These are phyloP conservation scores for Rhizopus delemar DNA, from an alignment of 371 early-diverging fungal genomes.

Conservation along the genomic window DNA sequence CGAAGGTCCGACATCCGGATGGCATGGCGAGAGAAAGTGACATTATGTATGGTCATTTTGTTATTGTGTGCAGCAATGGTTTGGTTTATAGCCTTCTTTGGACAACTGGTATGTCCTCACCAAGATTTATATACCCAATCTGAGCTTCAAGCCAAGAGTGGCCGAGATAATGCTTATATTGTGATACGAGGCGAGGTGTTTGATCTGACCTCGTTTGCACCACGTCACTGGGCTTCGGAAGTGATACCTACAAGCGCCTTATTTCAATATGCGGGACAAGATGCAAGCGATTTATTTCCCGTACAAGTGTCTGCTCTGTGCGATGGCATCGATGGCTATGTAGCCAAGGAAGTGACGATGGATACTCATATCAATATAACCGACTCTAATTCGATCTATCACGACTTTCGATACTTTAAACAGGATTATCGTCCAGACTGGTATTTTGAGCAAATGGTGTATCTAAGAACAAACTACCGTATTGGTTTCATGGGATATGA, in stretches of 20 bases:
- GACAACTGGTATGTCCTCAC: constrained; percentile 83
- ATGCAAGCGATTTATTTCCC: constrained; percentile 73
- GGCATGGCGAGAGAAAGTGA: constrained; percentile 85
- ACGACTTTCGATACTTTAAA: constrained; percentile 46
- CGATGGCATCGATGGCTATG: constrained; percentile 40
- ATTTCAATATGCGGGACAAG: constrained; percentile 69
- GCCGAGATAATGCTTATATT: constrained; percentile 55
- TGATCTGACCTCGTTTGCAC: constrained; percentile 68
- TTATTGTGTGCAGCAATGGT: constrained; percentile 52
- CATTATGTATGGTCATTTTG: constrained; percentile 77
- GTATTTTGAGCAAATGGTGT: constrained; percentile 57
- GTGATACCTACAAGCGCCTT: constrained; percentile 43
- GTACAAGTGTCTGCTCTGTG: constrained; percentile 69
- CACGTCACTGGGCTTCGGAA: constrained; percentile 56
- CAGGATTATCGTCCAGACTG: constrained; percentile 53
- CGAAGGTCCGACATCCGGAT: constrained; percentile 79
- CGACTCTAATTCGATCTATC: constrained; percentile 43
- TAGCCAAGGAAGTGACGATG: constrained; percentile 39
- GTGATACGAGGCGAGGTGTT: constrained; percentile 75
- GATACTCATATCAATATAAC: constrained; percentile 47
- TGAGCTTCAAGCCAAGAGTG: constrained; percentile 48
- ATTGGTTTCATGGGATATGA: constrained; percentile 52
- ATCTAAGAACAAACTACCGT: constrained; percentile 54
- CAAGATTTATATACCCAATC: constrained; percentile 66
- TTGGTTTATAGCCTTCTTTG: constrained; percentile 77